These are phyloP conservation scores for Zygoascus flipseniorum DNA, from an alignment of 805 yeast genomes.

Conservation along the genomic window DNA sequence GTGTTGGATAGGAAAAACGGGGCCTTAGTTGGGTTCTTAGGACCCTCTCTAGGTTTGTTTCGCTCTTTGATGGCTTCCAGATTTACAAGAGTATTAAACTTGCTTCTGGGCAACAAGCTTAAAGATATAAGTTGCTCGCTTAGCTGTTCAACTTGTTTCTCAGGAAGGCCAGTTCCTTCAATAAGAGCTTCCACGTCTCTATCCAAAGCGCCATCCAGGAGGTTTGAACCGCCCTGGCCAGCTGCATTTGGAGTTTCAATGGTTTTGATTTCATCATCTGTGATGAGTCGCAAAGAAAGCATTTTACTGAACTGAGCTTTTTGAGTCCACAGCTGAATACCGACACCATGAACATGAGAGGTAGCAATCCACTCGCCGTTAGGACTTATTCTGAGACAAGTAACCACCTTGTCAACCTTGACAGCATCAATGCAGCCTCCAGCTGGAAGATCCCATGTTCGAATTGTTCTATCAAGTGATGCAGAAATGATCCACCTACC, in stretches of 20 bases:
- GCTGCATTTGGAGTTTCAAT: conserved; percentile 65
- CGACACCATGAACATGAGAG: conserved; percentile 82
- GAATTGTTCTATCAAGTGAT: conserved; percentile 73
- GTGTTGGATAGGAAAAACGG: conserved; percentile 75
- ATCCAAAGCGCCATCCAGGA: conserved; percentile 73
- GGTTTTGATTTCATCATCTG: conserved; percentile 40
- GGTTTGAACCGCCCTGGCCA: conserved; percentile 64
- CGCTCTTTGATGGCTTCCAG: conserved; percentile 78
- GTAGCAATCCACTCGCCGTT: conserved; percentile 88
- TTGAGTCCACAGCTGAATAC: conserved; percentile 89
- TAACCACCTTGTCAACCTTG: conserved; percentile 66
- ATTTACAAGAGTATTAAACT: conserved; percentile 69
- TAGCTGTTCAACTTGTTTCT: conserved; percentile 47
- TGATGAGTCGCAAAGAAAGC: conserved; percentile 51
- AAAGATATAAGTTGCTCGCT: conserved; percentile 58
- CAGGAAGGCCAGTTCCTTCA: conserved; percentile 22
- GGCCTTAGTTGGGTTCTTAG: conserved; percentile 72
- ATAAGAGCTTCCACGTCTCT: conserved; percentile 28
- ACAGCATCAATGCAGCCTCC: conserved; percentile 96
- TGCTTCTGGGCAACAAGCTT: conserved; percentile 66
- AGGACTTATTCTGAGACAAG: conserved; percentile 73
- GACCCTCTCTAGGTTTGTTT: conserved; percentile 83
- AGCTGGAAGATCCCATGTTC: conserved; percentile 97
- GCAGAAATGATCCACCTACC: conserved; percentile 91
- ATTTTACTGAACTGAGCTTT: conserved; percentile 74